Evolutionary conservation across 805 yeast genomes (phyloP), one percentile per base, ranked within the genome.

Genomic region (Schizosaccharomyces lindneri): DNA sequence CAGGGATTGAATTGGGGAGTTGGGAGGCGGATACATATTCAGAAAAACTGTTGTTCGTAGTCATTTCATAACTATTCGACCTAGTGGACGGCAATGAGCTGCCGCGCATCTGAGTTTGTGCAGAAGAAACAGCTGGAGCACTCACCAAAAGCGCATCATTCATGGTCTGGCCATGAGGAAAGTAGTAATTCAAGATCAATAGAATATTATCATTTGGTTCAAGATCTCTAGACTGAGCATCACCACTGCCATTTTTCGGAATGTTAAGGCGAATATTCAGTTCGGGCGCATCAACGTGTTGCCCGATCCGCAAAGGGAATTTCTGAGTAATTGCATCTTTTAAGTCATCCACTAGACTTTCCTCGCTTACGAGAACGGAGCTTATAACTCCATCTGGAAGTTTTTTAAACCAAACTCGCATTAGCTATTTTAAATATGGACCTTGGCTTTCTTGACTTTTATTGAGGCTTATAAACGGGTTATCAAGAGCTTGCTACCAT

Each of bases 281-380:
- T 68, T 85, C 87, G 11, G 95, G 81, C 7, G 94, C 82, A 72
- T 87, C 87, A 67, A 76, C 78, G 59, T 73, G 69, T 64, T 78
- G 69, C 3, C 81, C 85, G 62, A 84, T 68, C 2, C 86, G 77
- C 63, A 84, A 81, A 62, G 94, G 85, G 69, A 78, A 84, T 66
- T 83, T 85, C 57, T 72, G 73, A 46, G 82, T 70, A 0, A 89
- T 76, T 63, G 80, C 76, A 11, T 76, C 73, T 67, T 89, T 89
- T 66, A 89, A 73, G 70, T 90, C 95, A 70, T 89, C 97, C 17
- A 59, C 57, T 29, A 51, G 57, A 24, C 11, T 11, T 24, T 51
- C 57, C n/a, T 51, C 36, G 7, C 29, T 24, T 29, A 51, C 19
- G 19, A 24, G 21, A 24, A 51, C 36, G 13, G 57, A 51, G 36